phyloP scores from a whole-genome alignment of 495 filamentous ascomycete genomes.

The Penicillium ucsense region DNA sequence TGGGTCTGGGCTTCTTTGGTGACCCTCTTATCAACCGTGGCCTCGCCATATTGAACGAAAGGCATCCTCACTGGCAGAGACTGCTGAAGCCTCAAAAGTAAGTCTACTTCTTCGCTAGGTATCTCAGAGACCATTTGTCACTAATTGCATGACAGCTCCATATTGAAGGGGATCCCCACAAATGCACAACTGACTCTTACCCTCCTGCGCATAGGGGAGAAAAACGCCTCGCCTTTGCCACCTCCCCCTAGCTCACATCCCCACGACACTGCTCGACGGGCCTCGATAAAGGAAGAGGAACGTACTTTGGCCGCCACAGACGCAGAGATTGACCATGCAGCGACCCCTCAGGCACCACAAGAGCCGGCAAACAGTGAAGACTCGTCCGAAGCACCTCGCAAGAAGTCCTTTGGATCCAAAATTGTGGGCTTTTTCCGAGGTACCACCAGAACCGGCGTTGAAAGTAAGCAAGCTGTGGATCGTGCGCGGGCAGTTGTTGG shows the following conservation, averaged over 20 bases:
- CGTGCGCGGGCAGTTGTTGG: constrained; percentile 54
- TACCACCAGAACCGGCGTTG: constrained; percentile 54
- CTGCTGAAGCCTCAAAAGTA: constrained; percentile 60
- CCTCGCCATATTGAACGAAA: constrained; percentile 52
- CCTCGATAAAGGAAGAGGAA: constrained; percentile 27
- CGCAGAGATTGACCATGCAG: constrained; percentile 43
- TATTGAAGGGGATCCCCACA: constrained; percentile 76
- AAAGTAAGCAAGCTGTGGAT: constrained; percentile 60
- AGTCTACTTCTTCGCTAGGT: constrained; percentile 1
- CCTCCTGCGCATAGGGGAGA: constrained; percentile 73
- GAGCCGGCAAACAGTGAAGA: neutral
- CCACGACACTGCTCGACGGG: constrained; percentile 37
- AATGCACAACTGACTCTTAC: constrained; percentile 81
- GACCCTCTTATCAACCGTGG: constrained; percentile 61
- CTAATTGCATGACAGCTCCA: constrained; percentile 33
- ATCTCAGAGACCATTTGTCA: neutral
- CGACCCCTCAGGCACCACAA: constrained; percentile 3
- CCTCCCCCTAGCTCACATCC: constrained; percentile 54
- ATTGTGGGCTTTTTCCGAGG: constrained; percentile 59
- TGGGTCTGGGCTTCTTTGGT: constrained; percentile 69
- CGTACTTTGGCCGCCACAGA: constrained; percentile 33
- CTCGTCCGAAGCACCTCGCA: constrained; percentile 3
- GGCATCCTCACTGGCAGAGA: constrained; percentile 68
- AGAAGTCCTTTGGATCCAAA: constrained; percentile 36
- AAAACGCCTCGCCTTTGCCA: constrained; percentile 68